Base-by-base conservation (phyloP, 352 stramenopile genomes). In the Phytophthora constricta region DNA sequence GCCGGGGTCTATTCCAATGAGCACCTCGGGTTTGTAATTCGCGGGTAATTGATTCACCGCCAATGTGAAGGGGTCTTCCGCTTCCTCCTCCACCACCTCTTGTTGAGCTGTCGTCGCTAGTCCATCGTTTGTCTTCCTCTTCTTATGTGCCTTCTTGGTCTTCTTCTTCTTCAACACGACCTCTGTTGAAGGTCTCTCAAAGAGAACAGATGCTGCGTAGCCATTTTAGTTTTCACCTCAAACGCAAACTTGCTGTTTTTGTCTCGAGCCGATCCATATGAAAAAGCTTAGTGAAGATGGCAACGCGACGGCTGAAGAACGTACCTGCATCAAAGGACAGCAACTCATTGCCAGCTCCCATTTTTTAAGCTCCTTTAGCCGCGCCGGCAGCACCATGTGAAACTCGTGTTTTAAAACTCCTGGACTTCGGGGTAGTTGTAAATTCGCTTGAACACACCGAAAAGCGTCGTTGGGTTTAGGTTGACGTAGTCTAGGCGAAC, bases 221-320 rank as follows among this genome's bases (percentile, higher is more conserved):
- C 58, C 58, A 31, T 59, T n/a, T n/a, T 50, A 5, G 58, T 54
- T 0, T 50, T 60, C 39, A 66, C 58, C 39, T 66, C 31, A n/a
- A 59, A 45, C 13, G 49, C 58, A 16, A 66, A 66, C 26, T 58
- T 39, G 49, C 55, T 45, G 11, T 58, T 0, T n/a, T 26, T 9
- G 46, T 23, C 14, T 23, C 41, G 19, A 58, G 47, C 49, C 52
- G 33, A 28, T 55, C 28, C 3, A 49, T 19, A 5, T 17, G 27
- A 22, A 22, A 27, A 10, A 65, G 9, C 19, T n/a, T 39, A 1
- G 17, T 4, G 4, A 58, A 52, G 0, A 45, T 42, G 17, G 41
- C 17, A 39, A 54, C 50, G 2, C 28, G 22, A 5, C 51, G 23
- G 4, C 10, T 16, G 5, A n/a, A 14, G 26, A 60, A 66, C 9